Base-by-base conservation (phyloP, 345 rosid genomes). In the Noccaea caerulescens region DNA sequence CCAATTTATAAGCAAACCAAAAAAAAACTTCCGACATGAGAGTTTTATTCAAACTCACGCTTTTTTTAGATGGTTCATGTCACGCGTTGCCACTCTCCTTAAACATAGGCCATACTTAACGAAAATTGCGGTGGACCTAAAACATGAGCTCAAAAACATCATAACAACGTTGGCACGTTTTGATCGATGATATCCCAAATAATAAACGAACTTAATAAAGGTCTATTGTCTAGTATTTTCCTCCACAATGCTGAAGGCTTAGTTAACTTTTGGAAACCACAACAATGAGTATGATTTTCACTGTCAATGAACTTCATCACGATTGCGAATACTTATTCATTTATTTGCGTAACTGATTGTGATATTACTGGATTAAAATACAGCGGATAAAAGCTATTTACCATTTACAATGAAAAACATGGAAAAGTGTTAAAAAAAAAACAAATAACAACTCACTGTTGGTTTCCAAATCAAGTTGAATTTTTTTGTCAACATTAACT, bases 1-100 rank as follows among this genome's bases (percentile, higher is more conserved):
- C 55, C 11, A 53, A 20, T 62, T 51, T 72, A 72, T 70, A 43
- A 58, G 65, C 57, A 70, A 13, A 39, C 49, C 3, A 50, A 23
- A 23, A 20, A 3, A 36, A 41, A 23, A 20, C 4, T 46, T 45
- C 3, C 14, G 42, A 34, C 8, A 10, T 66, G 42, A 62, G 4
- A 37, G 58, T 53, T 7, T 41, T 66, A 5, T 53, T 27, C 27
- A 52, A 13, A 41, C 41, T 25, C 8, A 10, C 30, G 33, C 51
- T 54, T 54, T 42, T 50, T 67, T 67, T 67, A 67, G 71, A 42
- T 14, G 52, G 41, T 30, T 54, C 63, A 42, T 67, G 33, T 54
- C 11, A 14, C 25, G 61, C 32, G 14, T 52, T 30, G 6, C 61
- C 71, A 41, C 46, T 47, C 45, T 20, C 14, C 38, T 23, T n/a